Base-by-base conservation (phyloP, 257 asterid genomes). In the Hygrophila difformis region DNA sequence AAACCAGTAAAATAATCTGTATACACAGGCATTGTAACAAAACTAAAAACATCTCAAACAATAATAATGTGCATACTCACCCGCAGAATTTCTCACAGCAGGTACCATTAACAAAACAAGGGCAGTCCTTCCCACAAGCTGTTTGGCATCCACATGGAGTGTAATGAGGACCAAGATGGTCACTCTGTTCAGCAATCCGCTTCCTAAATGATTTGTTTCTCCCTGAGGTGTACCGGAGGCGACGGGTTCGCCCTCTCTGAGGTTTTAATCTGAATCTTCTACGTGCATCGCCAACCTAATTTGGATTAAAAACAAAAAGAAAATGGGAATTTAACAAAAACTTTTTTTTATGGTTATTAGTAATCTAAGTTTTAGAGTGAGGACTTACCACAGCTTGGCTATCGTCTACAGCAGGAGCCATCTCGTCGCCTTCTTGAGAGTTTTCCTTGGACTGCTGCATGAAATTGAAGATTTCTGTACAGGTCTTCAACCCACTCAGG, bases 11-110 rank as follows among this genome's bases (percentile, higher is more conserved):
- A 51, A 36, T 56, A 34, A 11, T 18, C 36, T 39, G 39, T n/a
- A 36, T 39, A 26, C 45, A 39, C 19, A 5, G 36, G 45, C 49
- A 53, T 48, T 18, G 17, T 34, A 34, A 61, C 6, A 12, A 43
- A 12, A 41, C 14, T 0, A 39, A 23, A 26, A 44, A 14, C n/a
- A 36, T 51, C 56, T 8, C 4, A 31, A 51, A 24, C 4, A 14
- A 38, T 41, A 51, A 28, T 10, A 37, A 56, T 19, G 19, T 35
- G 44, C 36, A 50, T 33, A 52, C 94, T 82, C 45, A 91, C 99
- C 99, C 99, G 28, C 99, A 91, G 58, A 82, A 91, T 57, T 91
- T 91, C 61, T 91, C 99, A 63, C 99, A 91, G 62, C 79, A 65
- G 62, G 99, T 91, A n/a, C n/a, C n/a, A n/a, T n/a, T n/a, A 36